These are phyloP conservation scores for Talaromyces sp. DNA, from an alignment of 2,329 filamentous ascomycete species.

Conservation along the genomic window DNA sequence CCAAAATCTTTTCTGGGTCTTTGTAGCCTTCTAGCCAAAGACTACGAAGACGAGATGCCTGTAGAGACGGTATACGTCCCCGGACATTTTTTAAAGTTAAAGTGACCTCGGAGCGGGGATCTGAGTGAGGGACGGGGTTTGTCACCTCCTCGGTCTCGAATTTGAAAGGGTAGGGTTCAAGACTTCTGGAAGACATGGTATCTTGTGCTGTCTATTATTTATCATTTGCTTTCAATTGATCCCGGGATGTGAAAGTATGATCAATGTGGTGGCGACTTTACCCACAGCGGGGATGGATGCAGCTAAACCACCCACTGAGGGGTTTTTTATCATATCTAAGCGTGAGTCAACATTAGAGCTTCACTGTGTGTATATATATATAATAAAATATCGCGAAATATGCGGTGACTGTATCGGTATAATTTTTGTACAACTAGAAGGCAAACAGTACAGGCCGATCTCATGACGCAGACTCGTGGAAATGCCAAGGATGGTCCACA, in stretches of 20 bases:
- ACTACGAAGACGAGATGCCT: constrained; percentile 21
- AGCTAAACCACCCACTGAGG: not conserved
- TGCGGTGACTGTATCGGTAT: not conserved
- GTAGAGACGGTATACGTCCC: not conserved
- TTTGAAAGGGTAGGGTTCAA: constrained; percentile 10
- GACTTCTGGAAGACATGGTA: not conserved
- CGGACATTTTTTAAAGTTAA: constrained; percentile 8
- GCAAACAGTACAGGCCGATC: not conserved
- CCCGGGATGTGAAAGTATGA: not conserved
- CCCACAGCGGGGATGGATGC: not conserved
- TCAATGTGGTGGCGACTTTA: not conserved
- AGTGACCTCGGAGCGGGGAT: not conserved
- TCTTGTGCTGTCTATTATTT: not conserved
- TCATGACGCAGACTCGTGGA: not conserved
- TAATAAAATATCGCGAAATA: not conserved
- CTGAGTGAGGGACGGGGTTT: not conserved
- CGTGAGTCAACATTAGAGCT: too few relatives aligned
- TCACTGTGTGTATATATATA: not conserved
- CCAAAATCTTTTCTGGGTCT: constrained; percentile 41
- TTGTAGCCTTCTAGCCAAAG: constrained; percentile 37
- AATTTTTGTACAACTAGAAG: not conserved
- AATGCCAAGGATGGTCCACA: not conserved
- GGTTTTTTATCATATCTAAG: not conserved
- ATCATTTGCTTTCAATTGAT: not conserved
- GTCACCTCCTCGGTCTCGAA: not conserved